Conservation (phyloP, 2,329 filamentous ascomycete species). For the Cercospora sp. region DNA sequence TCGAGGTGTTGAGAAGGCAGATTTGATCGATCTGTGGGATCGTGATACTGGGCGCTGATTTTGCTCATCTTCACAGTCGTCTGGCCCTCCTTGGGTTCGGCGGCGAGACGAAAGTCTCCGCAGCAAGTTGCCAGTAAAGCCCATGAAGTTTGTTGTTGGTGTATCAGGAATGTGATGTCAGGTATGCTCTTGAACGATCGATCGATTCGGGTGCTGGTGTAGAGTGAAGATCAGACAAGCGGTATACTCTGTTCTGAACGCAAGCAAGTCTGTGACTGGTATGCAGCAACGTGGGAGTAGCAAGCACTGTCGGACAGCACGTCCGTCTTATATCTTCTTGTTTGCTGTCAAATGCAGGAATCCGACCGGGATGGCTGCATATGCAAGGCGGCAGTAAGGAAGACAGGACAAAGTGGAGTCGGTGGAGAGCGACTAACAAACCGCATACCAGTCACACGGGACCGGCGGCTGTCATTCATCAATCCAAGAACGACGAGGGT, state of each 20-base stretch:
- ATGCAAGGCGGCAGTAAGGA: conserved; percentile 12
- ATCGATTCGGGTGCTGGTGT: neutral
- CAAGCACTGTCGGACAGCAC: conserved; percentile 18
- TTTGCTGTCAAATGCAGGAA: conserved; percentile 21
- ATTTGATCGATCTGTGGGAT: conserved; percentile 7
- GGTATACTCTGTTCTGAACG: neutral
- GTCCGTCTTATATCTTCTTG: conserved; percentile 15
- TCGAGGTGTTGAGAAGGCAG: conserved; percentile 12
- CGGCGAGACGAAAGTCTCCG: conserved; percentile 16
- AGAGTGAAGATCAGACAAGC: neutral
- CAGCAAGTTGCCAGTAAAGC: conserved; percentile 15
- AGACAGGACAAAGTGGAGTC: conserved; percentile 1
- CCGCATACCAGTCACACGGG: conserved; percentile 15
- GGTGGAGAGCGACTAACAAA: conserved; percentile 7
- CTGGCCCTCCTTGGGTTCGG: neutral
- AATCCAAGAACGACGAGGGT: conserved; percentile 1
- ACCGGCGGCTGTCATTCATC: conserved; percentile 8
- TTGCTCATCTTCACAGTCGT: conserved; percentile 14
- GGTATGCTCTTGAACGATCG: neutral
- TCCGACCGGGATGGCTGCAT: conserved; percentile 21
- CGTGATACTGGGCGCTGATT: neutral
- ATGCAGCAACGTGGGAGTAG: conserved; percentile 6
- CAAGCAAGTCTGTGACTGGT: conserved; percentile 10
- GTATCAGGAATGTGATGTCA: neutral
- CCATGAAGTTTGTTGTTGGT: conserved; percentile 14